Conservation (phyloP, 1,284 basidiomycete species). For the Tranzscheliella williamsii region DNA sequence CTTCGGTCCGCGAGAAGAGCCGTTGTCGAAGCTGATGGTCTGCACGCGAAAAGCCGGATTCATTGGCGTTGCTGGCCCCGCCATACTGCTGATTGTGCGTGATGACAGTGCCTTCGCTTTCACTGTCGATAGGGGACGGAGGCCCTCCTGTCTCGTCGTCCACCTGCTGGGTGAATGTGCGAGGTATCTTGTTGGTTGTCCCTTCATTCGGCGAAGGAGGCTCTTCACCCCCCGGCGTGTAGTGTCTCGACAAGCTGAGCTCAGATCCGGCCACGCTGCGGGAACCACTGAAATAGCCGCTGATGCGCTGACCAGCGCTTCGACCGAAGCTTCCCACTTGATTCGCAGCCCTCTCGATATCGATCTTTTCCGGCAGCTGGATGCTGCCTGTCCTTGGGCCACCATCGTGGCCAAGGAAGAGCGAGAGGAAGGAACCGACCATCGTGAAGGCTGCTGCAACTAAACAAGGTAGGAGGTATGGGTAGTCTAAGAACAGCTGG, state of each 20-base stretch:
- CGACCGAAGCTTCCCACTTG: conserved; percentile 43
- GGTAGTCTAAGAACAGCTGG: conserved; percentile 75
- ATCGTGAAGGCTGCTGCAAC: conserved; percentile 64
- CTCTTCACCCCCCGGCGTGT: conserved; percentile 4
- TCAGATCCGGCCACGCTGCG: conserved; percentile 25
- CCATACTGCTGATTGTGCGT: conserved; percentile 24
- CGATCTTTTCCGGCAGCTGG: conserved; percentile 44
- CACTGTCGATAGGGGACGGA: conserved; percentile 41
- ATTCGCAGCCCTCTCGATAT: conserved; percentile 35
- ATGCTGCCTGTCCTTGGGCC: conserved; percentile 49
- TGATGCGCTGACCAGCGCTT: conserved; percentile 48
- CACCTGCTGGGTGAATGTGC: conserved; percentile 55
- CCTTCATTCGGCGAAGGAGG: conserved; percentile 9
- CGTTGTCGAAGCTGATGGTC: conserved; percentile 8
- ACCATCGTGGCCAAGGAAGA: conserved; percentile 87
- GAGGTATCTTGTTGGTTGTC: conserved; percentile 13
- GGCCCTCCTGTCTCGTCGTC: conserved; percentile 56
- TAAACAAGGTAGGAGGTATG: conserved; percentile 88
- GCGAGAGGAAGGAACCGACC: conserved; percentile 77
- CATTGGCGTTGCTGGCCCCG: conserved; percentile 12
- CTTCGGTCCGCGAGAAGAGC: conserved; percentile 43
- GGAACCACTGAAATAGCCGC: conserved; percentile 43
- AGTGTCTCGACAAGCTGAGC: conserved; percentile 30
- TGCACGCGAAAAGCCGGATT: conserved; percentile 42
- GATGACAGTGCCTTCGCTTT: conserved; percentile 44